Evolutionary conservation across 148 eudicot genomes (phyloP).

Genomic region (Dysphania ambrosioides): DNA sequence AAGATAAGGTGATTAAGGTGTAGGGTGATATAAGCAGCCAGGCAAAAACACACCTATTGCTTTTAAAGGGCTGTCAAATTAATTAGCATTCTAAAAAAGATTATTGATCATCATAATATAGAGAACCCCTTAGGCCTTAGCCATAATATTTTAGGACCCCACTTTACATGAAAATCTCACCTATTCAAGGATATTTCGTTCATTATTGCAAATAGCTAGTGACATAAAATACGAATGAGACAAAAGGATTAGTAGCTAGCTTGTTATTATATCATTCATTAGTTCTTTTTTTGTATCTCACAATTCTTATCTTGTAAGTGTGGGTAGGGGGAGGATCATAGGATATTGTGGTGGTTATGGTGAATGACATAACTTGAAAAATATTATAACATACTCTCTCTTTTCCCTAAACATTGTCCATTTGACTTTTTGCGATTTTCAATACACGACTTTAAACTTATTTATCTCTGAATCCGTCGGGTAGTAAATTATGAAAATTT

Average conservation of each 20-base stretch:
- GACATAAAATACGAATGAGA: slow-evolving; percentile 6
- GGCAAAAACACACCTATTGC: neutral
- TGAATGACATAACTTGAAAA: too few relatives aligned
- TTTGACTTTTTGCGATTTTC: too few relatives aligned
- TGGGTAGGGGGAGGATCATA: too few relatives aligned
- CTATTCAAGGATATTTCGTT: neutral
- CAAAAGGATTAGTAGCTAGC: neutral
- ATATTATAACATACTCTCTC: too few relatives aligned
- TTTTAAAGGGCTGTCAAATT: neutral
- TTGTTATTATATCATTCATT: neutral
- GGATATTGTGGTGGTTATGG: too few relatives aligned
- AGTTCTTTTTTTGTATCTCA: neutral
- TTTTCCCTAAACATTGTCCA: too few relatives aligned
- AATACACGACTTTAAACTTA: too few relatives aligned
- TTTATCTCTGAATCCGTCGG: too few relatives aligned
- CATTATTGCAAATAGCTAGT: neutral
- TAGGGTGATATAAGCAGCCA: neutral
- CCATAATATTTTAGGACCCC: neutral
- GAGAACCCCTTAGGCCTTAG: too few relatives aligned
- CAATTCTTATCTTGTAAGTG: neutral
- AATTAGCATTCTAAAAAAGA: neutral
- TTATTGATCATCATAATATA: neutral
- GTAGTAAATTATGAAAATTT: too few relatives aligned
- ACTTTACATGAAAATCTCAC: neutral
- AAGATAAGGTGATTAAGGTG: neutral